Conservation (phyloP, 352 stramenopile genomes). For the Phytophthora aleatoria region DNA sequence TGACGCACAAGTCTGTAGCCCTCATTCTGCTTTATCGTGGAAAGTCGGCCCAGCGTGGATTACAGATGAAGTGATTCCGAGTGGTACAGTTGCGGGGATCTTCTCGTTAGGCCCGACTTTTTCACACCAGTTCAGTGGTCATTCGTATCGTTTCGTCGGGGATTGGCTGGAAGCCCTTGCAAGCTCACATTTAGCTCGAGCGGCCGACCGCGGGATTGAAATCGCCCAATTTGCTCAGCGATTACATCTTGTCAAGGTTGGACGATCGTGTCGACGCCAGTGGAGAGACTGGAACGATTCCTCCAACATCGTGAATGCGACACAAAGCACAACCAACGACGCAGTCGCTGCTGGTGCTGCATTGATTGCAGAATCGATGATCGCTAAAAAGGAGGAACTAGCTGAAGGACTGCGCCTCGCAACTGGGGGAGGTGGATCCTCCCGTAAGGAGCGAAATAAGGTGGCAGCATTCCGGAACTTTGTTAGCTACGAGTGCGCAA, state of each 20-base stretch:
- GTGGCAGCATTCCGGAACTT: conserved; percentile 54
- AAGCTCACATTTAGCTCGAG: conserved; percentile 57
- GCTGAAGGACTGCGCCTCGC: conserved; percentile 40
- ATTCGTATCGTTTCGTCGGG: conserved; percentile 64
- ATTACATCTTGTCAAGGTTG: conserved; percentile 52
- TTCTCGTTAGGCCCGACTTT: conserved; percentile 75
- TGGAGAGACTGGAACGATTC: conserved; percentile 44
- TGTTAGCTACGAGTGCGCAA: conserved; percentile 60
- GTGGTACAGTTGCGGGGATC: conserved; percentile 54
- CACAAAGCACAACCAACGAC: conserved; percentile 20
- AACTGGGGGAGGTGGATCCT: conserved; percentile 5
- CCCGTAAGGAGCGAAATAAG: conserved; percentile 46
- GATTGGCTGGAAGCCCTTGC: conserved; percentile 76
- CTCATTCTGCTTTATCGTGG: conserved; percentile 69
- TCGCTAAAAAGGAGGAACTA: conserved; percentile 50
- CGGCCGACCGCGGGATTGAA: conserved; percentile 64
- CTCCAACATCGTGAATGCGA: conserved; percentile 6
- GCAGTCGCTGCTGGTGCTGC: conserved; percentile 11
- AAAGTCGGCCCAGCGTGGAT: conserved; percentile 71
- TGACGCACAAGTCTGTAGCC: conserved; percentile 72
- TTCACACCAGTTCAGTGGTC: conserved; percentile 62
- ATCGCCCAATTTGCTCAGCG: conserved; percentile 49
- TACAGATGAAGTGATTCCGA: conserved; percentile 57
- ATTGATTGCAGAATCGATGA: conserved; percentile 34
- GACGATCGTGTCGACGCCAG: conserved; percentile 45